Evolutionary conservation across 2,329 filamentous ascomycete species (phyloP).

Genomic region (Penicillium paneum): DNA sequence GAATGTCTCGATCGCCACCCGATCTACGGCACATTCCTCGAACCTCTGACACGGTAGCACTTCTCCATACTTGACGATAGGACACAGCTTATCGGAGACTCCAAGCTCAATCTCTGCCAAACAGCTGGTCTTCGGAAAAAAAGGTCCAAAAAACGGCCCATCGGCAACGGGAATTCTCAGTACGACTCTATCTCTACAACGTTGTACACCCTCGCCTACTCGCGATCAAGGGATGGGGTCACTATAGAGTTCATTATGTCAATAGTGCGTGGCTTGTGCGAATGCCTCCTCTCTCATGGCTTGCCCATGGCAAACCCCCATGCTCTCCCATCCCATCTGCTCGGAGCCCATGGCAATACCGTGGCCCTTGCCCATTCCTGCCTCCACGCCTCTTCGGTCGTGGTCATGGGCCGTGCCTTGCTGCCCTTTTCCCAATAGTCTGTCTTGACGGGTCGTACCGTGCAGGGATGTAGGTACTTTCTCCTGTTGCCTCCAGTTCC

Average conservation of each 20-base stretch:
- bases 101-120: background rate
- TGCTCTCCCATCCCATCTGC: background rate
- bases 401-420: conserved; percentile 7
- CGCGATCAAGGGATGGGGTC: conserved; percentile 17
- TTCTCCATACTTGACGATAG: conserved; percentile 21
- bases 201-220: background rate
- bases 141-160: background rate
- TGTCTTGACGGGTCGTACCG: conserved; percentile 2
- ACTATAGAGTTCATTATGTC: conserved; percentile 12
- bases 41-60: conserved; percentile 22
- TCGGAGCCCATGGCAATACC: background rate
- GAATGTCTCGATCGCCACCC: conserved; percentile 21
- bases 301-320: conserved; percentile 3
- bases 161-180: conserved; percentile 2
- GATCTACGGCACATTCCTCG: conserved; percentile 21
- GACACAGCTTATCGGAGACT: background rate
- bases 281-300: background rate
- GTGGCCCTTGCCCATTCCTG: conserved; percentile 3
- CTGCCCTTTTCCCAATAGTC: conserved; percentile 4
- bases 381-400: conserved; percentile 1
- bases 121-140: background rate
- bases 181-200: conserved; percentile 7
- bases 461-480: background rate
- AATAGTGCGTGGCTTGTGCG: conserved; percentile 11
- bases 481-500: background rate